Conservation (phyloP, 768 basidiomycete genomes). For the Rhizopogon rudus region DNA sequence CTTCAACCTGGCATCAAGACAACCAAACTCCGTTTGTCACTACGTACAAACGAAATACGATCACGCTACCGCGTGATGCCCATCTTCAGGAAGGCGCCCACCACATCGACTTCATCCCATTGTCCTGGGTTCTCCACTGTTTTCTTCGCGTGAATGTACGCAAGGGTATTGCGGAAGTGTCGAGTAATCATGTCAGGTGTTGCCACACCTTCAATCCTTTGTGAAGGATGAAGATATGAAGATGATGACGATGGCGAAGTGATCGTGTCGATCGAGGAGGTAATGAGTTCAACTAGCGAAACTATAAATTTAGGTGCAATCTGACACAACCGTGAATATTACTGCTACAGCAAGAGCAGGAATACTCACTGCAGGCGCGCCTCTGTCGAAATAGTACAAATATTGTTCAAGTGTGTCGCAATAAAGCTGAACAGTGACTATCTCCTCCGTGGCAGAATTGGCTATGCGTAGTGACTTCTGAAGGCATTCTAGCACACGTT, state of each 20-base stretch:
- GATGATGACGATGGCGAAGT: constrained; percentile 46
- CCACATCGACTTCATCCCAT: constrained; percentile 88
- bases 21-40: not conserved
- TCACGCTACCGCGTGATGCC: constrained; percentile 52
- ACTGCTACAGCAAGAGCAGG: not conserved
- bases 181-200: constrained; percentile 90
- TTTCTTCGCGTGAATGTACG: constrained; percentile 79
- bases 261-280: constrained; percentile 89
- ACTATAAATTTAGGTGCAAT: constrained; percentile 95
- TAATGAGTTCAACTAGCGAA: constrained; percentile 92
- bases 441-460: constrained; percentile 93
- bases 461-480: constrained; percentile 97
- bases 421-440: constrained; percentile 94
- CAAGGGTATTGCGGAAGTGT: constrained; percentile 90
- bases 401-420: constrained; percentile 96
- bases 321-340: constrained; percentile 32
- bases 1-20: not conserved
- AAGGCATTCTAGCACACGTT: constrained; percentile 94
- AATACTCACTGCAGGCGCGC: constrained; percentile 77
- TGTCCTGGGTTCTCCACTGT: constrained; percentile 29
- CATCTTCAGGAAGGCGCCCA: constrained; percentile 88
- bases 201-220: constrained; percentile 88
- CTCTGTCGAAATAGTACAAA: constrained; percentile 92
- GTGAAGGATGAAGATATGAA: constrained; percentile 77
- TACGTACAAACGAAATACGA: not conserved